Base-by-base conservation (phyloP, 2,329 filamentous ascomycete species). In the Ascosphaera apis region DNA sequence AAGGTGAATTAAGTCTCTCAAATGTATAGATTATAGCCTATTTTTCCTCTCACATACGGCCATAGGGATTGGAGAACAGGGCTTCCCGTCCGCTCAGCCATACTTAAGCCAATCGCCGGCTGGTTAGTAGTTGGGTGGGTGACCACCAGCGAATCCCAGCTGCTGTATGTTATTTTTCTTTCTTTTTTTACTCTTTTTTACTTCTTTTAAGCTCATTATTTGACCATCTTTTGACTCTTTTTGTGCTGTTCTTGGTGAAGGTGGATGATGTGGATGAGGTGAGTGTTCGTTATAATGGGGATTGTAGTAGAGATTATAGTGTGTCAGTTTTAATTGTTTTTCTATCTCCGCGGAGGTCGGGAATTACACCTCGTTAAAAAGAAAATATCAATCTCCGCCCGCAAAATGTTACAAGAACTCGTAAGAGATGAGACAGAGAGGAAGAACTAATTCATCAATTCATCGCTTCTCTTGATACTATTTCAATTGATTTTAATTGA, bases 21-120 rank as follows among this genome's bases (percentile, higher is more conserved):
- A n/a, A n/a, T n/a, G n/a, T n/a, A n/a, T n/a, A n/a, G n/a, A n/a
- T n/a, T n/a, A n/a, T n/a, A n/a, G n/a, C n/a, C n/a, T n/a, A n/a
- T n/a, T n/a, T 28, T 28, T 28, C 8, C 13, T 28, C 9, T 28
- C 25, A 28, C 25, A 32, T 32, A 32, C 31, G 31, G 31, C 31
- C 31, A 32, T 32, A 32, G 31, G 31, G 31, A 7, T 32, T 32
- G 31, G 31, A 32, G 13, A 32, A 32, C 16, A 32, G 31, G 31
- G 13, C 31, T 32, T 32, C 31, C 31, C 31, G 31, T 32, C 31
- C 13, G 31, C 31, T 32, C 31, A 32, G 31, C 31, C 31, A 32
- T 32, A 32, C 31, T 32, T n/a, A 32, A 32, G 31, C 31, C 31
- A 32, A 32, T 32, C 31, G 31, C 31, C 31, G 31, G 31, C 31